A percentile compares a stretch with the other conserved stretches of the same genome.
Evolutionary conservation across 192 early-diverging fungal genomes (phyloP).

Genomic region (Nowakowskiella sp.): DNA sequence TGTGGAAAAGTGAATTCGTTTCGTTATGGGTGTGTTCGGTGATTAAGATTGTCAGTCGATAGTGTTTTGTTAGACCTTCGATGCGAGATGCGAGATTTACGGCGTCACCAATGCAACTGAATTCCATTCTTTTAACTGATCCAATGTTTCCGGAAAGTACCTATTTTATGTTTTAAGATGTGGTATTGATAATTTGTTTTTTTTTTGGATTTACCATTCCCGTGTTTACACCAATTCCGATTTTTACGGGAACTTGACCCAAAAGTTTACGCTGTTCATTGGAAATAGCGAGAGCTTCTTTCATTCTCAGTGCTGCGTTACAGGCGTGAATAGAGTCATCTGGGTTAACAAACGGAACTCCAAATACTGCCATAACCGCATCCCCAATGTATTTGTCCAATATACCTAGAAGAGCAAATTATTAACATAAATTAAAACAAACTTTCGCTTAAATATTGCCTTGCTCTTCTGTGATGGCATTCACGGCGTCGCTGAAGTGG

Average conservation of each 20-base stretch:
- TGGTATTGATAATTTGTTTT: constrained; percentile 8
- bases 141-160: constrained; percentile 49
- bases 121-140: constrained; percentile 45
- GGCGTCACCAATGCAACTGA: constrained; percentile 47
- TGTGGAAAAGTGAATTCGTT: constrained; percentile 29
- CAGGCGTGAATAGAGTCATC: constrained; percentile 47
- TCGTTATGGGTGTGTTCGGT: constrained; percentile 38
- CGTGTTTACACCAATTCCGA: constrained; percentile 47
- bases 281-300: constrained; percentile 26
- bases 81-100: constrained; percentile 43
- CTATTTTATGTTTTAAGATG: constrained; percentile 14
- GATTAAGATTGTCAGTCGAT: constrained; percentile 36
- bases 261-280: constrained; percentile 20
- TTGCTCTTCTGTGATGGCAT: constrained; percentile 45
- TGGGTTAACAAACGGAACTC: constrained; percentile 39
- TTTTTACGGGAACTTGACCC: constrained; percentile 31
- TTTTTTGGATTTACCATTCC: constrained; percentile 34
- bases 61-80: constrained; percentile 45
- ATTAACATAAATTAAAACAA: background rate
- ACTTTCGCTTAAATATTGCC: constrained; percentile 8
- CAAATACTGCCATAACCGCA: constrained; percentile 54
- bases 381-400: constrained; percentile 52
- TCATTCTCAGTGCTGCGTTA: constrained; percentile 43
- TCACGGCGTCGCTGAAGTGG: constrained; percentile 48
- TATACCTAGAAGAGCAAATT: constrained; percentile 22